Base-by-base conservation (phyloP, 2,329 filamentous ascomycete genomes). In the Trichoderma gracile region DNA sequence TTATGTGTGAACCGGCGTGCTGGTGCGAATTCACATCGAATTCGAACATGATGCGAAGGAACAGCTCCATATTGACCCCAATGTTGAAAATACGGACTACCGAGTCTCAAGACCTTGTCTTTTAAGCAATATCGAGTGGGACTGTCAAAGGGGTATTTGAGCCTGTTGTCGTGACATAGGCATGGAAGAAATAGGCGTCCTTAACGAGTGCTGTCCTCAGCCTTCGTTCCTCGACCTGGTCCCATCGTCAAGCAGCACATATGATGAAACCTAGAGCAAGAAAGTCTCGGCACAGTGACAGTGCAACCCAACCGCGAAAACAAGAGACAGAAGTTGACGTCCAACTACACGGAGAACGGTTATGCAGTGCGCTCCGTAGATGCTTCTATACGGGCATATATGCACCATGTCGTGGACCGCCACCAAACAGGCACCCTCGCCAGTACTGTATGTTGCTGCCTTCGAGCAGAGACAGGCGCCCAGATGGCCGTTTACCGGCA, bases 361-460 rank as follows among this genome's bases (percentile, higher is more conserved):
- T 62, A 62, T 62, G 59, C 49, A 45, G 33, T 38, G 59, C 49
- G 15, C 25, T 54, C 40, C 14, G 46, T 62, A 21, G 38, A 30
- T 27, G 27, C 46, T 30, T 19, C 23, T 27, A 25, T 40, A 59
- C 30, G 21, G n/a, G 56, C 23, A 5, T 19, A 5, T n/a, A 47
- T 27, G 15, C 50, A 19, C 42, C 42, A n/a, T 14, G 12, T 38
- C 33, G 12, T 27, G 10, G 33, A 3, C 33, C 33, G 12, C 12
- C 33, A 14, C 12, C 3, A 38, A 14, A 14, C 19, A 54, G 5
- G 5, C 19, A 23, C 8, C 52, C 47, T 15, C 25, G 17, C 42
- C 14, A n/a, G 5, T 12, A 33, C 19, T n/a, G n/a, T n/a, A n/a
- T n/a, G 2, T 14, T 47, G 25, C 14, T 25, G 33, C 12, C 12